Conservation (phyloP, 2,329 filamentous ascomycete genomes). For the Nemania sp. region DNA sequence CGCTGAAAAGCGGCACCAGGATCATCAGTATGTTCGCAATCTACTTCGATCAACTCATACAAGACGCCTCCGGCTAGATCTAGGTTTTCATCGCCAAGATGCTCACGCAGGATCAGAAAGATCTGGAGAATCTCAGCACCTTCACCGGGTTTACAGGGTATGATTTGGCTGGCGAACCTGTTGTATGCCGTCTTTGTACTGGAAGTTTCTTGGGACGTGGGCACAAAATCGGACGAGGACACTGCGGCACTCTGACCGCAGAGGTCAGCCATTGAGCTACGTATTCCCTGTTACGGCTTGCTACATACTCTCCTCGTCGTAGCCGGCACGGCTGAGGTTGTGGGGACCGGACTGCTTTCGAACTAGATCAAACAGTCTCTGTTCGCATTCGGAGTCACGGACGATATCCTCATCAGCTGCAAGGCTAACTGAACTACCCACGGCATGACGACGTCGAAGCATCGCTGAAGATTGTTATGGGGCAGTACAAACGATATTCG, state of each 20-base stretch:
- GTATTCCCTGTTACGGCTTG: not conserved
- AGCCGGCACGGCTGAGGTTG: conserved; percentile 32
- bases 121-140: conserved; percentile 37
- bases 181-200: conserved; percentile 50
- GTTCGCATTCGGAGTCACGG: conserved; percentile 20
- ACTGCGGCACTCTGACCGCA: conserved; percentile 47
- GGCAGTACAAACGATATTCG: too few relatives aligned
- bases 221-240: conserved; percentile 49
- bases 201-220: conserved; percentile 50
- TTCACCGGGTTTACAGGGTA: not conserved
- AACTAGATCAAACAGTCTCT: conserved; percentile 23
- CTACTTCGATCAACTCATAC: conserved; percentile 52
- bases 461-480: not conserved
- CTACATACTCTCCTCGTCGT: conserved; percentile 36
- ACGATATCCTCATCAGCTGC: too few relatives aligned
- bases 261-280: conserved; percentile 1
- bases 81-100: conserved; percentile 50
- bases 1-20: conserved; percentile 50
- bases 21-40: conserved; percentile 49
- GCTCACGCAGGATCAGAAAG: conserved; percentile 48
- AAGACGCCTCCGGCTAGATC: conserved; percentile 49
- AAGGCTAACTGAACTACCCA: too few relatives aligned
- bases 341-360: conserved; percentile 31
- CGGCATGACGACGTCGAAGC: not conserved
- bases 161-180: conserved; percentile 38